Evolutionary conservation across 2,329 filamentous ascomycete species (phyloP).

Genomic region (Aspergillus quadricinctus): DNA sequence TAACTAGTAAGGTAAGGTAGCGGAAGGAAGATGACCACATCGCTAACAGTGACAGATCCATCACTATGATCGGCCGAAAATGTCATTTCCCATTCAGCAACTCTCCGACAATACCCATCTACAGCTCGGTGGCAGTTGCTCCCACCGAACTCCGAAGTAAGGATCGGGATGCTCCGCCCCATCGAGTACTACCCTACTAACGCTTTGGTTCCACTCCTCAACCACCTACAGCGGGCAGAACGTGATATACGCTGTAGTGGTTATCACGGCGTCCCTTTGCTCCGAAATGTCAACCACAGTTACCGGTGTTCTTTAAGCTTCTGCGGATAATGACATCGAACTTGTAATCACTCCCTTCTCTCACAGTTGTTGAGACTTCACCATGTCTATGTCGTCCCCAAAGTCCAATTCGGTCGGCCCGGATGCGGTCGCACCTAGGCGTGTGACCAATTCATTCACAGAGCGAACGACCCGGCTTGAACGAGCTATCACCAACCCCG

Average conservation of each 20-base stretch:
- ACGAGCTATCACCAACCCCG: conserved; percentile 54
- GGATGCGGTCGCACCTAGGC: conserved; percentile 11
- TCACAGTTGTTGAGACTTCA: conserved; percentile 8
- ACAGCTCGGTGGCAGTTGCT: not conserved
- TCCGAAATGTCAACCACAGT: conserved; percentile 11
- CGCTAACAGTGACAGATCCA: not conserved
- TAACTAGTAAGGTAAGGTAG: not conserved
- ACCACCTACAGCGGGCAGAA: conserved; percentile 33
- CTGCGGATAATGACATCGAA: not conserved
- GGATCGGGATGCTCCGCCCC: not conserved
- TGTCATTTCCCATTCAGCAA: not conserved
- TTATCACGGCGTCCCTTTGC: conserved; percentile 35
- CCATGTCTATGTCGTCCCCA: conserved; percentile 36
- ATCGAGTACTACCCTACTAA: not conserved
- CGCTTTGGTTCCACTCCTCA: conserved; percentile 7
- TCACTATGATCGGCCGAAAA: not conserved
- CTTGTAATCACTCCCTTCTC: conserved; percentile 10
- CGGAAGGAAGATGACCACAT: not conserved
- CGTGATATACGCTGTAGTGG: conserved; percentile 45
- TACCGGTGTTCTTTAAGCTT: not conserved
- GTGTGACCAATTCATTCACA: conserved; percentile 16
- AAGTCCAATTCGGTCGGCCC: conserved; percentile 17
- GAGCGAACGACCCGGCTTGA: conserved; percentile 31
- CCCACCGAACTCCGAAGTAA: not conserved
- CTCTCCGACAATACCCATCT: not conserved